Percentiles rank a stretch among this genome's conserved stretches.
Evolutionary conservation across 805 yeast species (phyloP).

Genomic region (Isabelozyma rhagii): DNA sequence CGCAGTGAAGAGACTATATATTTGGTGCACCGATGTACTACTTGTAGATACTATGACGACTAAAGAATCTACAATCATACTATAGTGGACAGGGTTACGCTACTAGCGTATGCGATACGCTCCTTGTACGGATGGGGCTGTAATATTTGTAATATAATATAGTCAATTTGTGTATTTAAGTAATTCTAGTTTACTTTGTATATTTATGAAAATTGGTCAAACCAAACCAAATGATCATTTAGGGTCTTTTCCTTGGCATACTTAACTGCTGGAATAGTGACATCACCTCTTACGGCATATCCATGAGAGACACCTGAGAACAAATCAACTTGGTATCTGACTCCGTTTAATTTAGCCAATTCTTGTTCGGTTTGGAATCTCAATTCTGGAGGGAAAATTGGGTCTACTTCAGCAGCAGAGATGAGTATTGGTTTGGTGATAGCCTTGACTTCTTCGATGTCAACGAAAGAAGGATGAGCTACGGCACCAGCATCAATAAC

Average conservation of each 20-base stretch:
- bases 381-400: conserved; percentile 57
- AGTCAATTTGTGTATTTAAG: too few relatives aligned
- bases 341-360: conserved; percentile 42
- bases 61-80: too few relatives aligned
- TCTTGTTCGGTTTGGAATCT: conserved; percentile 61
- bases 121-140: too few relatives aligned
- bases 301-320: conserved; percentile 73
- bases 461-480: conserved; percentile 81
- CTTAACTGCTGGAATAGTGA: conserved; percentile 45
- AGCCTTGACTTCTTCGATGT: conserved; percentile 59
- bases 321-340: conserved; percentile 55
- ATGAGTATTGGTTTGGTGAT: conserved; percentile 60
- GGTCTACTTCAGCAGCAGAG: conserved; percentile 73
- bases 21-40: too few relatives aligned
- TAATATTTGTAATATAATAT: too few relatives aligned
- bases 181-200: background rate
- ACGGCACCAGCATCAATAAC: conserved; percentile 51
- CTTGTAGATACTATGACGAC: too few relatives aligned
- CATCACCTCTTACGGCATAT: conserved; percentile 76
- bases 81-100: too few relatives aligned
- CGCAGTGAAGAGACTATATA: too few relatives aligned
- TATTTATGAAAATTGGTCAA: conserved; percentile 3
- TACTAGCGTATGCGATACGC: too few relatives aligned
- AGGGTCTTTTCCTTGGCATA: conserved; percentile 70
- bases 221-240: conserved; percentile 37